Evolutionary conservation across 2,329 filamentous ascomycete species (phyloP).

Genomic region (Neofusicoccum sp.): DNA sequence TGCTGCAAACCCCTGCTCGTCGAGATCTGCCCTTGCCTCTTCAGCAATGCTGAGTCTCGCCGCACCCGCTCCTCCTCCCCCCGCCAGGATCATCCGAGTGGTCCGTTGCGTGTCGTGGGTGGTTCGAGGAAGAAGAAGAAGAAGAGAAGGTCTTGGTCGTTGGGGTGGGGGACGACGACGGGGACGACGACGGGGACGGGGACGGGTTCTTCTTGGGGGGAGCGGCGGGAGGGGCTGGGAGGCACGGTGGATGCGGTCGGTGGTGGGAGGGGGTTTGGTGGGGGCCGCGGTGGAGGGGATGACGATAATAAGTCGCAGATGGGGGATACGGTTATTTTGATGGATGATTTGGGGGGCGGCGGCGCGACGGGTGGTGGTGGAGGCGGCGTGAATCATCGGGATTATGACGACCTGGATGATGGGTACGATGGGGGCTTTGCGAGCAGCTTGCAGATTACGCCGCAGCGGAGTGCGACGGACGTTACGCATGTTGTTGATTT

Average conservation of each 20-base stretch:
- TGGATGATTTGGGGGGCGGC: constrained; percentile 4
- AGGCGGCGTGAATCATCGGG: no score
- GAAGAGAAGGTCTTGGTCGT: neutral
- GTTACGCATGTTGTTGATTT: neutral
- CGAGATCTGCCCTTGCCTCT: constrained; percentile 48
- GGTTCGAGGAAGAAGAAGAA: neutral
- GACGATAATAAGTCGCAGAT: no score
- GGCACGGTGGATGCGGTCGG: neutral
- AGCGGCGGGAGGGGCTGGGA: neutral
- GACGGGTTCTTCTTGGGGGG: neutral
- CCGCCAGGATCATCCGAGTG: no score
- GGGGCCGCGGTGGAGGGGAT: no score
- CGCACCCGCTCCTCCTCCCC: no score
- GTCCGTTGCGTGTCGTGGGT: no score
- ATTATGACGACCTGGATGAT: neutral
- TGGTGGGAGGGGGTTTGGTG: no score
- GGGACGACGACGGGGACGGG: neutral
- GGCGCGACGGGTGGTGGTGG: no score
- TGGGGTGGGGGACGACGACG: neutral
- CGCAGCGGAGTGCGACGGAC: neutral
- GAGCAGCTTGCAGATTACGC: neutral
- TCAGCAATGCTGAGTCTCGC: neutral
- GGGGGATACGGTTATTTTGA: constrained; percentile 5
- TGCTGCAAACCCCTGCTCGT: constrained; percentile 34
- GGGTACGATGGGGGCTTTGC: neutral